These are phyloP conservation scores for Penicillium atrosanguineum DNA, from an alignment of 495 filamentous ascomycete species.

Conservation along the genomic window DNA sequence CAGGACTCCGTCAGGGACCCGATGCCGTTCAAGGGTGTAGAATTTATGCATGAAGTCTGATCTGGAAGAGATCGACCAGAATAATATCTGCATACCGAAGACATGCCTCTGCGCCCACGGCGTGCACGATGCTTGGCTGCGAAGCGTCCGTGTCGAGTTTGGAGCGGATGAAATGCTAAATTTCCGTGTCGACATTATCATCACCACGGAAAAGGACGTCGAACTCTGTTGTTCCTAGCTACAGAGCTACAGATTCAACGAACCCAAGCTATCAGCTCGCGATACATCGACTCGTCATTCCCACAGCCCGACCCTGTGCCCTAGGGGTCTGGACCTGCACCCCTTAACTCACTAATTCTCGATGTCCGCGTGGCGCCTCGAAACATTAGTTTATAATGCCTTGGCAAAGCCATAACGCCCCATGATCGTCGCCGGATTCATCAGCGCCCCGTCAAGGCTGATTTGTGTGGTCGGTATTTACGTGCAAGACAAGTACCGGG, in stretches of 20 bases:
- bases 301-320: too few relatives aligned
- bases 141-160: conserved; percentile 3
- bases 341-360: background rate
- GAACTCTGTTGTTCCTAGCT: too few relatives aligned
- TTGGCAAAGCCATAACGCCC: conserved; percentile 2
- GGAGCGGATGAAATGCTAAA: background rate
- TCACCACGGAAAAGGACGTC: too few relatives aligned
- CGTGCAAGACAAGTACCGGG: background rate
- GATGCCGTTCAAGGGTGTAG: background rate
- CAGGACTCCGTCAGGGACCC: background rate
- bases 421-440: conserved; percentile 1
- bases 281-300: too few relatives aligned
- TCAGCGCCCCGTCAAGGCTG: background rate
- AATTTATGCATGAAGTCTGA: background rate
- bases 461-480: background rate
- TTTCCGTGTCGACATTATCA: too few relatives aligned
- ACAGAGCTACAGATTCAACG: too few relatives aligned
- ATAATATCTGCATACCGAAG: background rate
- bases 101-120: too few relatives aligned
- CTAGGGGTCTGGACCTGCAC: too few relatives aligned
- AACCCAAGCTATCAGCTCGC: too few relatives aligned
- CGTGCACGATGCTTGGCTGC: too few relatives aligned
- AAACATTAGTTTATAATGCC: background rate
- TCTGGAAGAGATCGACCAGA: background rate
- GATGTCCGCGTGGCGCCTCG: conserved; percentile 1